Evolutionary conservation across 495 filamentous ascomycete species (phyloP).

Genomic region (Annulohypoxylon stygium): DNA sequence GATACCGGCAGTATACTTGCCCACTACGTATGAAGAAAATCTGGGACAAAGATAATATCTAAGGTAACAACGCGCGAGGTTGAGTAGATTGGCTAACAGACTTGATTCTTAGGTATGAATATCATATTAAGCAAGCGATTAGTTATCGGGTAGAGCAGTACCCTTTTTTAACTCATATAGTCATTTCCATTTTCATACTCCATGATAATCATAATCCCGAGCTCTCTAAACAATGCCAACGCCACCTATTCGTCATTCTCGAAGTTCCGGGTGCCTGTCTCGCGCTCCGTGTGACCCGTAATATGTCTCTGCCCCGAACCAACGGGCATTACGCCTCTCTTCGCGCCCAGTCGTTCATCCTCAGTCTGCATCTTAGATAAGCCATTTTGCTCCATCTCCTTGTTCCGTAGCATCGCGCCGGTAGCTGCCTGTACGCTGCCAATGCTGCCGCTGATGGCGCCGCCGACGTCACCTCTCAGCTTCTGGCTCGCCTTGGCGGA

Average conservation of each 20-base stretch:
- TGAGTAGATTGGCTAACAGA: too few relatives aligned
- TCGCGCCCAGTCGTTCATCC: slow-evolving; percentile 43
- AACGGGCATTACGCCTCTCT: slow-evolving; percentile 46
- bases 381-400: slow-evolving; percentile 42
- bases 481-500: slow-evolving; percentile 37
- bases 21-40: too few relatives aligned
- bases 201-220: background rate
- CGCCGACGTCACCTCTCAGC: slow-evolving; percentile 45
- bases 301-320: slow-evolving; percentile 39
- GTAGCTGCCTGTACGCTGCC: slow-evolving; percentile 42
- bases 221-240: background rate
- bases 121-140: background rate
- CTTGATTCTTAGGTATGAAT: too few relatives aligned
- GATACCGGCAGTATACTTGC: too few relatives aligned
- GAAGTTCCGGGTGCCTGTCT: background rate
- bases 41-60: too few relatives aligned
- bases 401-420: slow-evolving; percentile 38
- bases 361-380: slow-evolving; percentile 44
- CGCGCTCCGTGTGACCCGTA: background rate
- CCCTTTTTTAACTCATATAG: slow-evolving; percentile 6
- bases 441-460: slow-evolving; percentile 38
- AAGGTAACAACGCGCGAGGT: too few relatives aligned
- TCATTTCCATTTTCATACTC: background rate
- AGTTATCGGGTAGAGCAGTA: background rate
- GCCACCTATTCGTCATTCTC: background rate